Conservation (phyloP, 768 basidiomycete genomes). For the Chalciporus pseudorubinellus region DNA sequence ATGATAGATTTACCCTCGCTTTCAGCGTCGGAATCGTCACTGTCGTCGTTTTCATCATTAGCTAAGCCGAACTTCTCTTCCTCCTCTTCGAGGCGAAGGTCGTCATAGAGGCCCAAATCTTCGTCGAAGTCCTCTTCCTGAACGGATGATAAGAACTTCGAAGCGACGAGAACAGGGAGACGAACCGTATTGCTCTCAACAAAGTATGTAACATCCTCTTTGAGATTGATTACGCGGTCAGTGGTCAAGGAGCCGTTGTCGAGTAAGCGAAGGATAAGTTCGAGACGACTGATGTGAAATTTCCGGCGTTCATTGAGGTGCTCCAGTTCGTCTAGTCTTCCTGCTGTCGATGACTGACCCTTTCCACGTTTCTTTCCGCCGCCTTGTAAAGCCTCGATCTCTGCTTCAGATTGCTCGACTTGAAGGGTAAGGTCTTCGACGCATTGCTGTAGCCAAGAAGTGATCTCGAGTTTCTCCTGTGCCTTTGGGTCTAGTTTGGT, state of each 20-base stretch:
- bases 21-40: slow-evolving; percentile 70
- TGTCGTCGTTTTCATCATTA: slow-evolving; percentile 64
- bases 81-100: slow-evolving; percentile 94
- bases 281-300: slow-evolving; percentile 92
- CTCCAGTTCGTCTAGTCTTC: slow-evolving; percentile 83
- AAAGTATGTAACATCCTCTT: slow-evolving; percentile 95
- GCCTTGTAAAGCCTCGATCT: slow-evolving; percentile 83
- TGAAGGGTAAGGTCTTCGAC: slow-evolving; percentile 93
- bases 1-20: slow-evolving; percentile 60
- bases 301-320: slow-evolving; percentile 87
- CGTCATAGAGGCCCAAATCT: slow-evolving; percentile 96
- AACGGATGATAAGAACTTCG: slow-evolving; percentile 17
- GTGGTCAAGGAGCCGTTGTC: slow-evolving; percentile 88
- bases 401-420: slow-evolving; percentile 92
- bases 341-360: slow-evolving; percentile 58
- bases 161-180: slow-evolving; percentile 19
- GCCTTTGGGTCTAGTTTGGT: slow-evolving; percentile 95
- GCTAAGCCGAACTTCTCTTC: slow-evolving; percentile 89
- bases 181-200: slow-evolving; percentile 93
- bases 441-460: slow-evolving; percentile 80
- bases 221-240: slow-evolving; percentile 77
- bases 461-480: slow-evolving; percentile 91
- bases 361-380: slow-evolving; percentile 83
- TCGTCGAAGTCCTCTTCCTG: slow-evolving; percentile 98
- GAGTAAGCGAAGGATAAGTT: slow-evolving; percentile 87